Base-by-base conservation (phyloP, 2,329 filamentous ascomycete genomes). In the Fusarium cicatricum region DNA sequence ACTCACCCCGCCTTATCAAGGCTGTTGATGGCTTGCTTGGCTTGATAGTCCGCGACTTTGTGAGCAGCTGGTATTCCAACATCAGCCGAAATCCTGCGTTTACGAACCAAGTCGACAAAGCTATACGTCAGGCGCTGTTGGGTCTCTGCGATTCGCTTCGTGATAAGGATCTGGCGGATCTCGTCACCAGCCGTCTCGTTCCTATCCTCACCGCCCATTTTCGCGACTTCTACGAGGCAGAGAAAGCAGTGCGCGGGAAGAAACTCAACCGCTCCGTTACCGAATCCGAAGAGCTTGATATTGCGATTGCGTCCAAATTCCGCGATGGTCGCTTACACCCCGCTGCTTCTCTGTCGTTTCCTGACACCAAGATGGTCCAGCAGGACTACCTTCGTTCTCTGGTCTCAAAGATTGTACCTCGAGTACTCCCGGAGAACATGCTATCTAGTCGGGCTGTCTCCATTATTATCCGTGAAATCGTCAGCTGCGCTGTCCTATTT, bases 301-400 rank as follows among this genome's bases (percentile, higher is more conserved):
- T 96, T 64, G 95, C 95, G 2, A 96, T 99, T 74, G 95, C 95
- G n/a, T 89, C 86, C 34, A 97, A 96, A 75, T 99, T 95, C 75
- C 89, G 85, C 49, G 90, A 96, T 72, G 94, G 94, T 21, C 91
- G 90, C 60, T 80, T 99, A 54, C 96, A 99, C 71, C 84, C 91
- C 5, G 95, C 95, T 5, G 93, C 91, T 5, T 90, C 89, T 12
- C 77, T 97, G 67, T 86, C 90, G 28, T 92, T 91, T 69, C 90
- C 92, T 2, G 93, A 97, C 69, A 90, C 88, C 56, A 95, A 92
- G 72, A 80, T 88, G 43, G 85, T 91, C 21, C 92, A 97, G 75
- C 94, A 98, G 76, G 90, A 94, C 61, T 91, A 99, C 73, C 75
- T 99, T 49, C 87, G 96, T 38, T 85, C 86, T 53, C 78, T 93